Evolutionary conservation across 2,329 filamentous ascomycete genomes (phyloP).

Genomic region (Curvularia spicifera): DNA sequence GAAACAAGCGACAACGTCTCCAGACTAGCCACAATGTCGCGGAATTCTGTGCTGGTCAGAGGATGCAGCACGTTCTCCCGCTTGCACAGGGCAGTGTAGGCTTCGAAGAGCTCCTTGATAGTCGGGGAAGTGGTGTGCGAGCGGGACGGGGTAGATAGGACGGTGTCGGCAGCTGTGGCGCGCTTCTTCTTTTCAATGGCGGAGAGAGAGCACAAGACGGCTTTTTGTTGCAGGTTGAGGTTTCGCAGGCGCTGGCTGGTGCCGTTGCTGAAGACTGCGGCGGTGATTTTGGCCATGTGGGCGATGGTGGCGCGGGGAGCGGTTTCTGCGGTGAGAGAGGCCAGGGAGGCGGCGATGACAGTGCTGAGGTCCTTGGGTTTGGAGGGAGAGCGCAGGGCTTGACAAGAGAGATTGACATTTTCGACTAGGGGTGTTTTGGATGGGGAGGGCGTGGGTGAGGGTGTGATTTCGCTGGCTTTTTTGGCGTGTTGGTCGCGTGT

Average conservation of each 20-base stretch:
- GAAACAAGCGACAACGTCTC: conserved; percentile 85
- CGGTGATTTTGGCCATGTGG: conserved; percentile 90
- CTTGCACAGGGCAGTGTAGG: conserved; percentile 82
- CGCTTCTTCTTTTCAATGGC: conserved; percentile 81
- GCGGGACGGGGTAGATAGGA: conserved; percentile 52
- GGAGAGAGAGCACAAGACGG: conserved; percentile 85
- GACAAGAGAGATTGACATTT: conserved; percentile 74
- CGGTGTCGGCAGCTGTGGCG: conserved; percentile 41
- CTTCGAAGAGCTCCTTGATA: conserved; percentile 81
- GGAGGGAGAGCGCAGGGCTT: conserved; percentile 51
- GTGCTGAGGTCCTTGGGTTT: conserved; percentile 41
- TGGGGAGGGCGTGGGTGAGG: conserved; percentile 62
- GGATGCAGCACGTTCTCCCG: conserved; percentile 88
- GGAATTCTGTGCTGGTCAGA: conserved; percentile 88
- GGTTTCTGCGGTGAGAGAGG: conserved; percentile 71
- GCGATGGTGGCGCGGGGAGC: conserved; percentile 88
- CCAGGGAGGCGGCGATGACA: conserved; percentile 56
- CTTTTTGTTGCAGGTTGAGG: conserved; percentile 95
- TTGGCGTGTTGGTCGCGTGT: conserved; percentile 76
- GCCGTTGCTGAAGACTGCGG: conserved; percentile 88
- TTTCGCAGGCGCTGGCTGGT: conserved; percentile 82
- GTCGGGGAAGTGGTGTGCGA: conserved; percentile 70
- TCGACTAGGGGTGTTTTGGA: conserved; percentile 80
- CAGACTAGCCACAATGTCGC: conserved; percentile 86
- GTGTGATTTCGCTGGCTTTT: conserved; percentile 56